Evolutionary conservation across 164 flowering plant species (phyloP), one percentile per base, ranked within the genome.

Genomic region (Liriodendron chinense): DNA sequence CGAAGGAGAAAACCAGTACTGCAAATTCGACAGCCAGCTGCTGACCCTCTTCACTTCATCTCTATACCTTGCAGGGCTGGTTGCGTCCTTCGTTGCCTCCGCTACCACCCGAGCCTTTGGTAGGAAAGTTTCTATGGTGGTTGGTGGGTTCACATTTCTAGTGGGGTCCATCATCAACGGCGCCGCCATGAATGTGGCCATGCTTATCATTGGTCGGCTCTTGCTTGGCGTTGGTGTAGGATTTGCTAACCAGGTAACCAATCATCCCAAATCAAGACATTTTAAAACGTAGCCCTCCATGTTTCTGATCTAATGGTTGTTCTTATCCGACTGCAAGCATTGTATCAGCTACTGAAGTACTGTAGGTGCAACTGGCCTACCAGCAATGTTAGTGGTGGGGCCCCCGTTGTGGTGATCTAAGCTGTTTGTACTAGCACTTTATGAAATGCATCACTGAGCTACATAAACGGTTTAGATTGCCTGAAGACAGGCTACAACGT

Each of bases 141-240:
- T 74, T 5, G 86, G 84, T 8, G 85, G 84, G 7, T 0, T 53
- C 7, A 68, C 77, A 9, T 86, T 86, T 25, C 70, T 86, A 7
- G 20, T 65, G 1, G 88, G 88, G 12, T 69, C 86, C 2, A 69
- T 69, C 72, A 20, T 86, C 48, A 84, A 82, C 22, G 88, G 69
- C 18, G 64, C 43, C 21, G 87, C 85, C 24, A 43, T 1, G 1
- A 76, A 81, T 43, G 28, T 86, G 3, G 67, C 69, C 2, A 72
- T 84, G 79, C 83, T 84, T 26, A 78, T 84, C 63, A 16, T 84
- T 2, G 88, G 88, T 43, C 80, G 88, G 0, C 7, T 85, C 3
- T 48, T 85, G 24, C 85, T 86, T 20, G 88, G 88, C 69, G 74
- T 79, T 3, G 86, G 88, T 8, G 83, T 86, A 20, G 88, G 88